These are phyloP conservation scores for Fusarium sp. DNA, from an alignment of 2,329 filamentous ascomycete species.

Conservation along the genomic window DNA sequence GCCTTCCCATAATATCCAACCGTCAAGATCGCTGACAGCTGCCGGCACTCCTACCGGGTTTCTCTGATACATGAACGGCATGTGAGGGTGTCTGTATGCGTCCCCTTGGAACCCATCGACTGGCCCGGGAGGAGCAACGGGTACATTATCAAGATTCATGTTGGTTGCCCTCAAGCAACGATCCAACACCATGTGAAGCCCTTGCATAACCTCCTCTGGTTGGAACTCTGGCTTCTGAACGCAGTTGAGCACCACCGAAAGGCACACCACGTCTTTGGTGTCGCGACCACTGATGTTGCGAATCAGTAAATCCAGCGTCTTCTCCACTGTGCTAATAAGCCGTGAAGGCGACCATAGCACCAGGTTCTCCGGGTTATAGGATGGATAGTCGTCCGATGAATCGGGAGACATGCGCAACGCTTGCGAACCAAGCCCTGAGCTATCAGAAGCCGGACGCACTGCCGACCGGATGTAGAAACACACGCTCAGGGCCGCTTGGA, in stretches of 20 bases:
- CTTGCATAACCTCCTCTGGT: constrained; percentile 55
- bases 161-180: constrained; percentile 59
- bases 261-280: constrained; percentile 61
- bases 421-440: constrained; percentile 45
- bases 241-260: constrained; percentile 61
- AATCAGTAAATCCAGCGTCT: constrained; percentile 59
- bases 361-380: constrained; percentile 50
- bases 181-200: constrained; percentile 58
- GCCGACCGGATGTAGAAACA: constrained; percentile 65
- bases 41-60: constrained; percentile 44
- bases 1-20: constrained; percentile 56
- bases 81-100: constrained; percentile 44
- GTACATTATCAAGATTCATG: constrained; percentile 53
- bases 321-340: constrained; percentile 59
- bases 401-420: constrained; percentile 51
- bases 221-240: constrained; percentile 57
- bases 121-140: constrained; percentile 18
- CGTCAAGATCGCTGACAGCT: constrained; percentile 45
- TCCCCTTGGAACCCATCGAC: constrained; percentile 41
- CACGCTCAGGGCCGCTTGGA: constrained; percentile 66
- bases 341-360: constrained; percentile 57
- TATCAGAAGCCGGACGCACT: constrained; percentile 46
- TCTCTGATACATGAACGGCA: constrained; percentile 48
- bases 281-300: constrained; percentile 62
- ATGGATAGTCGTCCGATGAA: constrained; percentile 50